phyloP scores from a whole-genome alignment of 1,284 basidiomycete genomes.

The Leccinum pachyderme region DNA sequence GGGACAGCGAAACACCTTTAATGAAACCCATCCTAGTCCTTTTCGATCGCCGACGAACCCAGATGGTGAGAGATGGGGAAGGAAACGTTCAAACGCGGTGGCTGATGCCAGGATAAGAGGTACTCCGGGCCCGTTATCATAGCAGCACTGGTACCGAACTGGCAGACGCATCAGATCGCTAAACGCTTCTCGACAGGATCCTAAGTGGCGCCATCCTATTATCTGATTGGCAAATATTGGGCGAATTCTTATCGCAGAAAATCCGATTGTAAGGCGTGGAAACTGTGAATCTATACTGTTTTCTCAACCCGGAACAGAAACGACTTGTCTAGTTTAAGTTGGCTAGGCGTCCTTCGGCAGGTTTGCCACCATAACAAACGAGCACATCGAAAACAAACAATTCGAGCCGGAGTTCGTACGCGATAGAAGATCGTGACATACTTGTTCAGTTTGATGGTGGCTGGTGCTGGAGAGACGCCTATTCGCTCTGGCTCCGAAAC shows the following conservation, averaged over 20 bases:
- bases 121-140: background rate
- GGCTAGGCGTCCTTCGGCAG: background rate
- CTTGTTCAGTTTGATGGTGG: constrained; percentile 13
- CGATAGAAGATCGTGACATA: constrained; percentile 22
- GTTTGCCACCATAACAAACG: background rate
- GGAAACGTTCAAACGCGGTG: background rate
- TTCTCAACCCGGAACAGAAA: background rate
- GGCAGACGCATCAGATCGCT: background rate
- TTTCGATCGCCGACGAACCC: background rate
- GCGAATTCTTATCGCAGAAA: background rate
- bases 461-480: constrained; percentile 19
- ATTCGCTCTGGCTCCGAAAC: background rate
- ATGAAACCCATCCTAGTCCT: background rate
- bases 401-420: constrained; percentile 26
- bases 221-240: background rate
- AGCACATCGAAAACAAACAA: constrained; percentile 10
- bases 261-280: background rate
- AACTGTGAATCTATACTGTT: background rate
- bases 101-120: background rate
- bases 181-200: background rate
- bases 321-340: background rate
- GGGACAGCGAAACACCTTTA: background rate
- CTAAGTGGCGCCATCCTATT: background rate
- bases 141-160: background rate
- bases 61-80: background rate